Evolutionary conservation across 2,329 filamentous ascomycete genomes (phyloP), one percentile per base, ranked within the genome.

Genomic region (Apiospora sp.): DNA sequence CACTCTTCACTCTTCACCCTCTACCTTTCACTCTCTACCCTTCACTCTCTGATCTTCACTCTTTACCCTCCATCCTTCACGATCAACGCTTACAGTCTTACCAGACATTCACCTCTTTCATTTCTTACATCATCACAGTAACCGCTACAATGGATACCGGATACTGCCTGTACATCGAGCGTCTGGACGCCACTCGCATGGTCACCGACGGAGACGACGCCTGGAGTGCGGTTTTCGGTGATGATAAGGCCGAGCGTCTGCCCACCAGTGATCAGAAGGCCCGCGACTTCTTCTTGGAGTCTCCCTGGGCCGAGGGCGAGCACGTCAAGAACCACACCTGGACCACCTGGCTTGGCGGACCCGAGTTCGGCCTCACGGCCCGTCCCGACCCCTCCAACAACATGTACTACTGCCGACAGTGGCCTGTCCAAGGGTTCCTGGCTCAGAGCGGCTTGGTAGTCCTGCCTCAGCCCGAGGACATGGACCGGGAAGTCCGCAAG

Each of bases 401-500:
- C 3, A 22, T 41, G 34, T 41, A 41, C 10, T 64, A 64, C 34
- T 37, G 30, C 34, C 1, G 58, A 41, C 30, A 24, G 30, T 3
- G n/a, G 22, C 58, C 19, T 5, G 58, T 64, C 4, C 34, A 64
- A 19, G 58, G 41, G 8, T n/a, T 16, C 4, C 16, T 61, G 30
- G 22, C 37, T 30, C 5, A 19, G 27, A 30, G 30, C 27, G 54
- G 58, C 58, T 64, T 64, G 58, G 13, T 41, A 5, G 58, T 34
- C 58, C 6, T 34, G 7, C 58, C 58, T 22, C 19, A 64, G 58
- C 0, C 10, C 7, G 37, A 72, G 1, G 75, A 75, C 24, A 67
- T 71, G 5, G n/a, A 70, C 0, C 77, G 69, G 54, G 77, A 78
- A n/a, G 73, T 72, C 6, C 68, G 73, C 3, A 78, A 78, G 72